phyloP scores from a whole-genome alignment of 768 basidiomycete genomes.

The Crucibulum laeve region DNA sequence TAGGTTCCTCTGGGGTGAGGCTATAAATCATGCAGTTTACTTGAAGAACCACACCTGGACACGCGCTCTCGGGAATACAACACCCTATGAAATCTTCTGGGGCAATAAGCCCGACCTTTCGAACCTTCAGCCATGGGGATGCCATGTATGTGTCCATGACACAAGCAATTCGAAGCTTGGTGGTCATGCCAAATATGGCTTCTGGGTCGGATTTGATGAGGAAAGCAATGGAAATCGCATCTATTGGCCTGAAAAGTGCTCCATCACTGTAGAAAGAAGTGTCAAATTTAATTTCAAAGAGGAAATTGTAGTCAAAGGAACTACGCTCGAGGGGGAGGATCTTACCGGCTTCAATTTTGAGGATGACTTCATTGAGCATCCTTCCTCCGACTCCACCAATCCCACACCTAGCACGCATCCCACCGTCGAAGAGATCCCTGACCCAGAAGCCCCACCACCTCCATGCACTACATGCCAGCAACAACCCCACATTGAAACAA shows the following conservation, averaged over 20 bases:
- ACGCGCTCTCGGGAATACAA: conserved; percentile 14
- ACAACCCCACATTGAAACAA: no score
- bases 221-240: conserved; percentile 11
- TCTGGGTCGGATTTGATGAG: conserved; percentile 13
- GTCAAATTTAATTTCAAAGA: conserved; percentile 1
- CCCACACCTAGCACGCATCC: not conserved
- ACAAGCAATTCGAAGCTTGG: conserved; percentile 8
- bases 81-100: conserved; percentile 14
- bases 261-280: conserved; percentile 12
- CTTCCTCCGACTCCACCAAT: not conserved
- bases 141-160: conserved; percentile 12
- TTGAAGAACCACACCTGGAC: conserved; percentile 27
- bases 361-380: not conserved
- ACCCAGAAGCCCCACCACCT: no score
- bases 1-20: conserved; percentile 31
- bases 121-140: conserved; percentile 18
- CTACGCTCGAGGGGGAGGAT: conserved; percentile 1
- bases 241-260: conserved; percentile 17
- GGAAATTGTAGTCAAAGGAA: not conserved
- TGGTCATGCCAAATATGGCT: conserved; percentile 6
- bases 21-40: conserved; percentile 23
- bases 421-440: no score
- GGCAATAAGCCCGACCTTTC: conserved; percentile 20
- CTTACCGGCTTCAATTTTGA: no score
- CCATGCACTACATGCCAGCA: no score